Evolutionary conservation across 164 flowering plant species (phyloP).

Genomic region (Stephania cephalantha): DNA sequence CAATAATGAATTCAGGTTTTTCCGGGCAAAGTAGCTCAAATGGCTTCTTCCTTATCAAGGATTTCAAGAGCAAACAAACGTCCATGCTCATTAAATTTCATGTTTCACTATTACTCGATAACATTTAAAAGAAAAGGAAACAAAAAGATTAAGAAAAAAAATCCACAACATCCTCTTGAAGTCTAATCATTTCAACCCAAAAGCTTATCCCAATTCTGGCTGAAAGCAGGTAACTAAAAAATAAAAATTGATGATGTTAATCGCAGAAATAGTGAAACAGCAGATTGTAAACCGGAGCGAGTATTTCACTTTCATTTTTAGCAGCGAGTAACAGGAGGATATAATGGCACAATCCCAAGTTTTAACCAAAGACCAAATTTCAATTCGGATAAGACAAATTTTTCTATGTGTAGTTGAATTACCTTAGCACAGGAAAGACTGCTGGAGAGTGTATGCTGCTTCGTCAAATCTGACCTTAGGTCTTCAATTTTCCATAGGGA

Average conservation of each 20-base stretch:
- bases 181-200: too few species aligned
- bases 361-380: not conserved
- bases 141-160: not conserved
- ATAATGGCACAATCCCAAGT: not conserved
- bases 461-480: conserved; percentile 51
- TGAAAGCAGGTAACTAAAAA: not conserved
- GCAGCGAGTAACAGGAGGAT: not conserved
- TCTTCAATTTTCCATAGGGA: conserved; percentile 74
- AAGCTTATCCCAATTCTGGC: not conserved
- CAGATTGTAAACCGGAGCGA: not conserved
- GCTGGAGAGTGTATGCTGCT: conserved; percentile 52
- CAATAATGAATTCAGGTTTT: not conserved
- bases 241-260: not conserved
- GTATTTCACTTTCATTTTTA: not conserved
- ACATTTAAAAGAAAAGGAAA: not conserved
- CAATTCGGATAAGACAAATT: not conserved
- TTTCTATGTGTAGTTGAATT: conserved; percentile 4
- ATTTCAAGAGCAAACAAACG: not conserved
- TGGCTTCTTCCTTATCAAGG: not conserved
- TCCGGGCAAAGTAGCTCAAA: not conserved
- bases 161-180: not conserved
- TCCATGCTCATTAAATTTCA: not conserved
- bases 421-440: conserved; percentile 89
- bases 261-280: not conserved
- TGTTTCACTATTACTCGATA: not conserved